These are phyloP conservation scores for Monosporascus sp. DNA, from an alignment of 2,329 filamentous ascomycete species.

Conservation along the genomic window DNA sequence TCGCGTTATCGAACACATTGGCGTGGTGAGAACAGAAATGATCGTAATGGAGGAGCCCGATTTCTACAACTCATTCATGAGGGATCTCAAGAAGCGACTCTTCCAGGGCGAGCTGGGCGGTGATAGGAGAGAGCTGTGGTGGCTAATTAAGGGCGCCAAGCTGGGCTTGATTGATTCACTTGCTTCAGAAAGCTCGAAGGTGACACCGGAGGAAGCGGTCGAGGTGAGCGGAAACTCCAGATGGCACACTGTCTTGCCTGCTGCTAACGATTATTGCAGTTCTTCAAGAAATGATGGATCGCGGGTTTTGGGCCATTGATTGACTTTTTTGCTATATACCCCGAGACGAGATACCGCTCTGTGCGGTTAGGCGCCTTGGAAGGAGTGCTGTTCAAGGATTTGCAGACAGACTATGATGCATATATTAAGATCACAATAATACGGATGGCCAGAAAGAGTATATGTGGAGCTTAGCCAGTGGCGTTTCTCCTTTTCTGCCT, in stretches of 20 bases:
- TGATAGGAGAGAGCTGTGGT: slow-evolving; percentile 80
- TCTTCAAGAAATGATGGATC: background rate
- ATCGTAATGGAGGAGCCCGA: slow-evolving; percentile 68
- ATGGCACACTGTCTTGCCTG: background rate
- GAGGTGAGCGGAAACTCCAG: slow-evolving; percentile 36
- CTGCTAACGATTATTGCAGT: background rate
- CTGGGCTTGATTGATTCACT: slow-evolving; percentile 68
- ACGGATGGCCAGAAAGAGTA: too few species aligned
- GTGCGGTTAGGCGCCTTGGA: background rate
- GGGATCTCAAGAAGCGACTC: slow-evolving; percentile 66
- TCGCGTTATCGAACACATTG: slow-evolving; percentile 68
- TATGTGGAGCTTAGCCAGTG: too few species aligned
- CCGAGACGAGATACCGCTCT: background rate
- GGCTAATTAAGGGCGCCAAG: slow-evolving; percentile 58
- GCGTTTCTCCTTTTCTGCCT: too few species aligned
- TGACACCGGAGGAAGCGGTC: slow-evolving; percentile 66
- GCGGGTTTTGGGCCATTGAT: background rate
- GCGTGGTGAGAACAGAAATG: slow-evolving; percentile 73
- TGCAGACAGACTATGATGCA: background rate
- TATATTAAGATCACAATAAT: background rate
- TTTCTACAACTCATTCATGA: slow-evolving; percentile 71
- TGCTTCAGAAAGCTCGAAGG: slow-evolving; percentile 57
- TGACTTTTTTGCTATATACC: background rate
- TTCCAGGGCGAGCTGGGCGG: slow-evolving; percentile 66
- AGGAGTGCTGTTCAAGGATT: background rate